These are phyloP conservation scores for Cymbopogon flexuosus DNA, from an alignment of 202 grass and related monocot genomes.

Conservation along the genomic window DNA sequence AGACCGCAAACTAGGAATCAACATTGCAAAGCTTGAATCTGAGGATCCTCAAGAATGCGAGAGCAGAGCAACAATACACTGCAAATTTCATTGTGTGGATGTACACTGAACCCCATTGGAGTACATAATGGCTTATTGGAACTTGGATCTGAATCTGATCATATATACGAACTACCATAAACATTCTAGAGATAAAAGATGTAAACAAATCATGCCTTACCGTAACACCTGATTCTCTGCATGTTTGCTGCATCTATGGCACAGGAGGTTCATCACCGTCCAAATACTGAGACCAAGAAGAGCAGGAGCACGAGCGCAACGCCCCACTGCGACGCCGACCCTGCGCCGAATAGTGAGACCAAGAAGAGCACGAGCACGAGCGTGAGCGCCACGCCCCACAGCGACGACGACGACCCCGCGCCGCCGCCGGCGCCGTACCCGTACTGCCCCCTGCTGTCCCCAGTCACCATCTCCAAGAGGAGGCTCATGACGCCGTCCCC, in stretches of 20 bases:
- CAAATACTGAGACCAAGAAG: conserved; percentile 58
- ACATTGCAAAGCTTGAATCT: neutral
- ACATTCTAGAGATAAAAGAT: neutral
- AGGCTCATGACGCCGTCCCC: neutral
- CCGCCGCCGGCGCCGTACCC: neutral
- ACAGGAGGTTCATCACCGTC: conserved; percentile 34
- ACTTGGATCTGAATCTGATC: neutral
- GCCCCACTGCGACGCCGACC: conserved; percentile 59
- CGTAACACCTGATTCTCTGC: neutral
- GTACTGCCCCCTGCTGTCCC: neutral
- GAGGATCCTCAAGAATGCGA: neutral
- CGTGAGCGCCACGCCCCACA: conserved; percentile 69
- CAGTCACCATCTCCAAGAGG: conserved; percentile 1
- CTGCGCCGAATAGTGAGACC: conserved; percentile 44
- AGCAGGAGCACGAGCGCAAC: conserved; percentile 64
- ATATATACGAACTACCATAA: neutral
- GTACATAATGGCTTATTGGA: neutral
- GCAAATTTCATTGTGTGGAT: neutral
- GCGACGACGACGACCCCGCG: conserved; percentile 45
- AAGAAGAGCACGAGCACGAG: conserved; percentile 60
- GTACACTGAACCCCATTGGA: neutral
- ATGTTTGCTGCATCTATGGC: neutral
- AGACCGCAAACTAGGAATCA: neutral
- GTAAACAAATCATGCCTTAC: neutral
- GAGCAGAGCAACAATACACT: neutral